phyloP scores from a whole-genome alignment of 345 rosid genomes.

The Hypericum perforatum region DNA sequence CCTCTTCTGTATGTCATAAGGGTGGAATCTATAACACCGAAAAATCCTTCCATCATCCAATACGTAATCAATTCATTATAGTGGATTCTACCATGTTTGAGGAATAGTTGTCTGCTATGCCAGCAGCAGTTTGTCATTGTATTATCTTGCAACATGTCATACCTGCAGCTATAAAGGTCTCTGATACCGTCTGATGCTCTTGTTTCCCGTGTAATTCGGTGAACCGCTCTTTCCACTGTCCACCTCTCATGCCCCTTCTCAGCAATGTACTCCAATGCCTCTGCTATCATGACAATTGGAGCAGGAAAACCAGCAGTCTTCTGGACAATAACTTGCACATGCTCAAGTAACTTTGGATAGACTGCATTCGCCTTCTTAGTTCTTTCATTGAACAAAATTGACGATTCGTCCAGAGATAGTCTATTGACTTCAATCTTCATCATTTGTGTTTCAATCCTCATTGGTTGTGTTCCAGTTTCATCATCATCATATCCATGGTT shows the following conservation, averaged over 20 bases:
- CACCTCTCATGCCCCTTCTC: neutral
- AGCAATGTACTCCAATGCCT: slow-evolving; percentile 14
- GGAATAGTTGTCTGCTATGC: slow-evolving; percentile 33
- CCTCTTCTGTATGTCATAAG: slow-evolving; percentile 37
- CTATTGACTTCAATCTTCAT: no score
- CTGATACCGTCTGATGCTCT: neutral
- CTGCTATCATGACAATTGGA: slow-evolving; percentile 27
- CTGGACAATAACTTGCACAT: neutral
- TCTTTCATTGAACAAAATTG: no score
- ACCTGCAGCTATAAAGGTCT: slow-evolving; percentile 18
- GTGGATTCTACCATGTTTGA: slow-evolving; percentile 27
- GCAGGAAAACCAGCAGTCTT: slow-evolving; percentile 21
- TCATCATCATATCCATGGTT: no score
- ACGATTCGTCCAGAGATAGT: no score
- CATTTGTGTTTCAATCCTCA: no score
- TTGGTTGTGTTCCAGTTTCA: no score
- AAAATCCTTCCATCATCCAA: slow-evolving; percentile 66
- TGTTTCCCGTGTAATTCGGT: neutral
- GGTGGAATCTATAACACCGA: slow-evolving; percentile 27
- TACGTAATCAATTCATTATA: slow-evolving; percentile 44
- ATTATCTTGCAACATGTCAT: slow-evolving; percentile 9
- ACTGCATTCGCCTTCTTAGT: no score
- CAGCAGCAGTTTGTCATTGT: slow-evolving; percentile 33
- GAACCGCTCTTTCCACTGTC: neutral
- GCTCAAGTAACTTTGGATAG: no score